phyloP scores from a whole-genome alignment of 1,139 yeast genomes.

The Hansenula sp. region DNA sequence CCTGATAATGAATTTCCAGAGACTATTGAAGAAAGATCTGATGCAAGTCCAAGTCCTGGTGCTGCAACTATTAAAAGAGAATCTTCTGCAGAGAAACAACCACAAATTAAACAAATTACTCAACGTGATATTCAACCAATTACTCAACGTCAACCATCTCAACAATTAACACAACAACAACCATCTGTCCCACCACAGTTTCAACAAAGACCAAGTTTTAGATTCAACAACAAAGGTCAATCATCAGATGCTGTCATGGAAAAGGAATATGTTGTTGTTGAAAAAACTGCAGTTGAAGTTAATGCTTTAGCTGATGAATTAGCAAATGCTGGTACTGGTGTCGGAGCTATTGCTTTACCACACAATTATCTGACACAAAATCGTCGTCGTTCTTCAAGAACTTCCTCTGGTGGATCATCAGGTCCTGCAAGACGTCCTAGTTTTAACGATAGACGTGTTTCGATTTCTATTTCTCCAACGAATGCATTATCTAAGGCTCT shows the following conservation, averaged over 20 bases:
- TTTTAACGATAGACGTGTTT: slow-evolving; percentile 56
- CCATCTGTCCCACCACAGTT: slow-evolving; percentile 7
- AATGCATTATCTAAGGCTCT: slow-evolving; percentile 86
- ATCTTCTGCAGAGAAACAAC: background rate
- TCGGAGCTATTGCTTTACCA: slow-evolving; percentile 37
- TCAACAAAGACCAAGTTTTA: slow-evolving; percentile 12
- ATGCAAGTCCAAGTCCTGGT: slow-evolving; percentile 3
- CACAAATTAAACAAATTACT: slow-evolving; percentile 15
- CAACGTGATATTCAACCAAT: slow-evolving; percentile 22
- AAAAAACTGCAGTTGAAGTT: slow-evolving; percentile 90
- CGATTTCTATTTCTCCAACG: slow-evolving; percentile 77
- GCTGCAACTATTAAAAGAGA: background rate
- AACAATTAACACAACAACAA: slow-evolving; percentile 5
- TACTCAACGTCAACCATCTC: slow-evolving; percentile 6
- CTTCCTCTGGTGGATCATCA: slow-evolving; percentile 30
- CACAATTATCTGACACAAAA: slow-evolving; percentile 15
- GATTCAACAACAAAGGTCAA: slow-evolving; percentile 5
- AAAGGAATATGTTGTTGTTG: slow-evolving; percentile 90
- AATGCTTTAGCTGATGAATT: slow-evolving; percentile 93
- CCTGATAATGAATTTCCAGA: slow-evolving; percentile 14
- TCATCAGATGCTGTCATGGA: slow-evolving; percentile 51
- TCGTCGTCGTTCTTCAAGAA: slow-evolving; percentile 28
- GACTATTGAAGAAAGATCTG: slow-evolving; percentile 15
- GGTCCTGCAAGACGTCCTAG: slow-evolving; percentile 29
- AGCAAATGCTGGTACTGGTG: slow-evolving; percentile 62